Evolutionary conservation across 306 rosid species (phyloP), one percentile per base, ranked within the genome.

Genomic region (Nissolia schottii): DNA sequence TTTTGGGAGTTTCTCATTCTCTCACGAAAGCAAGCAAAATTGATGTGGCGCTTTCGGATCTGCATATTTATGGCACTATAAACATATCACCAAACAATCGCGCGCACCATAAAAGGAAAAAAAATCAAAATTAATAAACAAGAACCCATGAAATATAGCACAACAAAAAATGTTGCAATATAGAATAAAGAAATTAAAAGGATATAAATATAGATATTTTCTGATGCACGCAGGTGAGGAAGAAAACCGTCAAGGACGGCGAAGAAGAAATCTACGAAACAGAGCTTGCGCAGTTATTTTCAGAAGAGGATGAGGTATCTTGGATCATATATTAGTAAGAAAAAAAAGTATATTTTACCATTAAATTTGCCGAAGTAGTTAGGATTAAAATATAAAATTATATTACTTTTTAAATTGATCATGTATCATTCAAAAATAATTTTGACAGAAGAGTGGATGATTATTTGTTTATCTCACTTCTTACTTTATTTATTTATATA

Each of bases 241-340:
- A 84, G 45, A 83, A 85, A 81, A 82, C 10, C 41, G 38, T 70
- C 65, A 88, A 80, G 28, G 82, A 49, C 1, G 61, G 84, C 3
- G 81, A 70, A 12, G 92, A 64, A 8, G 98, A 79, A 78, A 62
- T 85, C 34, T 87, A 79, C 14, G 84, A 91, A 75, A 91, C 95
- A 2, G 97, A 94, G 59, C 95, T 94, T 63, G 88, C 88, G 41
- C 96, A 94, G 57, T 71, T 94, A 62, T 94, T 94, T 72, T 82
- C 97, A 0, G 85, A 84, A 25, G 99, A 94, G 70, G 94, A 94
- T 35, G 96, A 88, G 91, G 98, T 72, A 27, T n/a, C 3, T n/a
- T 29, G 8, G 32, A 57, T 16, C n/a, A n/a, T n/a, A n/a, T n/a
- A n/a, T n/a, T n/a, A n/a, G n/a, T n/a, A n/a, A n/a, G n/a, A n/a